Evolutionary conservation across 108 stramenopile genomes (phyloP), one percentile per base, ranked within the genome.

Genomic region (Cyclotella kingstonii): DNA sequence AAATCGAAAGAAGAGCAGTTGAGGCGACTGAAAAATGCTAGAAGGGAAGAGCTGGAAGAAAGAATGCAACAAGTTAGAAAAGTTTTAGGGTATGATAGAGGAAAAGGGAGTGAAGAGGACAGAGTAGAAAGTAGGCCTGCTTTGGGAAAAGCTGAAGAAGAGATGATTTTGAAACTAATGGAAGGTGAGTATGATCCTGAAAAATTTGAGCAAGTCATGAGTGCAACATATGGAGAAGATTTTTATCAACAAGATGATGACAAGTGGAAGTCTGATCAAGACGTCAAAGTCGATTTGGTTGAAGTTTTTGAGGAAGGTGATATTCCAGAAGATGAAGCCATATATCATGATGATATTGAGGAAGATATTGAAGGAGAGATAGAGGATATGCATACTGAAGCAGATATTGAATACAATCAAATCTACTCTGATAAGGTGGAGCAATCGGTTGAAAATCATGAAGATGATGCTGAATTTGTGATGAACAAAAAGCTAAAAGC

Each of bases 161-260:
- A 74, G 40, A 84, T 80, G 43, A 80, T 93, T 39, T 67, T 85
- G 62, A 83, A 85, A 52, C 59, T 97, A 42, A 71, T 99, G 56
- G 98, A 98, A 50, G 97, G 93, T 14, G 98, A 98, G 52, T 98
- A 85, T 63, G 97, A 99, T 73, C 93, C 95, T 0, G 95, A 95
- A 19, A 80, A 93, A 46, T 96, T 89, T 66, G 96, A 95, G 67
- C 63, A 72, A 11, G 60, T 80, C 14, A 96, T 98, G 95, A 65
- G 79, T 54, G 66, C 82, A 25, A 81, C 91, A 1, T 99, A 96
- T 63, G 93, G 91, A 14, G 97, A 99, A 44, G 91, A 92, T 11
- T 99, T 91, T 78, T 99, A 99, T 71, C 72, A 77, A 19, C 76
- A 84, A 42, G 87, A 91, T 52, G 96, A 97, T 62, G 68, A 57